phyloP scores from a whole-genome alignment of 345 rosid genomes.

The Brassica juncea region DNA sequence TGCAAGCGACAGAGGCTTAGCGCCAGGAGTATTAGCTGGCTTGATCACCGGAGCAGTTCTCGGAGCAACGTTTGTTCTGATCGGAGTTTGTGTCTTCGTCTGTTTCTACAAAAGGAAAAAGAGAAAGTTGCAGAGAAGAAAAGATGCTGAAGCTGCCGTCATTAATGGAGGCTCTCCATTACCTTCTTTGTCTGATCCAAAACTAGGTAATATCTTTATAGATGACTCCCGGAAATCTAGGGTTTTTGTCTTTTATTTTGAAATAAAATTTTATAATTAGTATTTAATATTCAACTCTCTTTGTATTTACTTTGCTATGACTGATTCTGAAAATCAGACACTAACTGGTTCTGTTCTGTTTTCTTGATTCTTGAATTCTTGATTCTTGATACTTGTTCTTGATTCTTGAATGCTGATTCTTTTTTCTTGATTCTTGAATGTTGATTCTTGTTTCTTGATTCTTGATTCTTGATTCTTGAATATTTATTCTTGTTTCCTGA shows the following conservation, averaged over 20 bases:
- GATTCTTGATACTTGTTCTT: background rate
- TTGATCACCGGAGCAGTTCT: constrained; percentile 20
- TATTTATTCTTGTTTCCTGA: background rate
- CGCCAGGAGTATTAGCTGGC: background rate
- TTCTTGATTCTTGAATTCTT: background rate
- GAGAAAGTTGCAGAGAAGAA: background rate
- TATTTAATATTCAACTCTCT: constrained; percentile 19
- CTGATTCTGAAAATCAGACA: background rate
- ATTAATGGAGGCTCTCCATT: background rate
- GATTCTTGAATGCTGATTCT: background rate
- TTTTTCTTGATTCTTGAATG: background rate
- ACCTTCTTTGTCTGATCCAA: background rate
- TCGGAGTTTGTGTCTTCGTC: constrained; percentile 33
- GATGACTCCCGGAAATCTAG: constrained; percentile 10
- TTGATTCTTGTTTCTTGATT: background rate
- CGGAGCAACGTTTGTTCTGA: constrained; percentile 29
- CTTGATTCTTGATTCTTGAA: background rate
- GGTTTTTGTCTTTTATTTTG: constrained; percentile 16
- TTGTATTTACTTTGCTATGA: constrained; percentile 7
- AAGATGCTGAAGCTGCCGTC: constrained; percentile 26
- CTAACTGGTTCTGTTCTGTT: background rate
- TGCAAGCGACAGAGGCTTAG: background rate
- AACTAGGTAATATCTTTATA: constrained; percentile 10
- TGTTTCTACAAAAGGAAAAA: constrained; percentile 27
- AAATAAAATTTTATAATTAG: background rate